These are phyloP conservation scores for Pleurotus djamor DNA, from an alignment of 768 basidiomycete species.

Conservation along the genomic window DNA sequence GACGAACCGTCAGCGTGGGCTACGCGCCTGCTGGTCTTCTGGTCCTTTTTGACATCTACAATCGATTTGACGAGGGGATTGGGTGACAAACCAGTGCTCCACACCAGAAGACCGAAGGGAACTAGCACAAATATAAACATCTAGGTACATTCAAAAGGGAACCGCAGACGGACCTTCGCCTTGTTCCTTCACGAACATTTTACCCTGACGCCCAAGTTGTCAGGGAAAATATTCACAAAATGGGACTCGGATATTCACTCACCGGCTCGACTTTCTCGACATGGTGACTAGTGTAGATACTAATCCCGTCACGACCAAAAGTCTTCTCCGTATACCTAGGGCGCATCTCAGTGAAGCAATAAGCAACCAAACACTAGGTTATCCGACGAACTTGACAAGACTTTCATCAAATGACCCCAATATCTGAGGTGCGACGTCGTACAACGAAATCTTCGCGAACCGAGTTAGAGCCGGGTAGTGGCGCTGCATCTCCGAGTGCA, in stretches of 20 bases:
- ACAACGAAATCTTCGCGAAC: slow-evolving; percentile 71
- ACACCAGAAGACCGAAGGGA: slow-evolving; percentile 80
- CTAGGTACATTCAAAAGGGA: slow-evolving; percentile 2
- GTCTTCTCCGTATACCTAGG: slow-evolving; percentile 65
- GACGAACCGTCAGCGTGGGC: not conserved
- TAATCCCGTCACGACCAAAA: slow-evolving; percentile 74
- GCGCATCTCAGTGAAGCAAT: not conserved
- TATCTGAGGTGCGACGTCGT: slow-evolving; percentile 80
- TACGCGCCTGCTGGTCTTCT: slow-evolving; percentile 50
- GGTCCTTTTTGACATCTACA: slow-evolving; percentile 57
- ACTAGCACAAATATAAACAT: slow-evolving; percentile 36
- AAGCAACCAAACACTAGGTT: not conserved
- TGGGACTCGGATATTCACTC: slow-evolving; percentile 10
- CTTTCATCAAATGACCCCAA: slow-evolving; percentile 72
- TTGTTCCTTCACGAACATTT: slow-evolving; percentile 66
- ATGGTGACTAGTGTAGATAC: slow-evolving; percentile 68
- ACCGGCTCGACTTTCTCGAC: slow-evolving; percentile 69
- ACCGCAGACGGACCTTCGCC: slow-evolving; percentile 52
- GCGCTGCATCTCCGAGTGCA: slow-evolving; percentile 59
- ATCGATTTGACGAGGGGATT: slow-evolving; percentile 75
- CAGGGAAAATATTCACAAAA: not conserved
- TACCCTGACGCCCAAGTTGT: slow-evolving; percentile 37
- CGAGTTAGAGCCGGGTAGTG: slow-evolving; percentile 65
- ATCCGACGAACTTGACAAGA: slow-evolving; percentile 49
- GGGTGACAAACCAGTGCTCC: slow-evolving; percentile 84